Conservation (phyloP, 129 eudicot species). For the Sambucus nigra region DNA sequence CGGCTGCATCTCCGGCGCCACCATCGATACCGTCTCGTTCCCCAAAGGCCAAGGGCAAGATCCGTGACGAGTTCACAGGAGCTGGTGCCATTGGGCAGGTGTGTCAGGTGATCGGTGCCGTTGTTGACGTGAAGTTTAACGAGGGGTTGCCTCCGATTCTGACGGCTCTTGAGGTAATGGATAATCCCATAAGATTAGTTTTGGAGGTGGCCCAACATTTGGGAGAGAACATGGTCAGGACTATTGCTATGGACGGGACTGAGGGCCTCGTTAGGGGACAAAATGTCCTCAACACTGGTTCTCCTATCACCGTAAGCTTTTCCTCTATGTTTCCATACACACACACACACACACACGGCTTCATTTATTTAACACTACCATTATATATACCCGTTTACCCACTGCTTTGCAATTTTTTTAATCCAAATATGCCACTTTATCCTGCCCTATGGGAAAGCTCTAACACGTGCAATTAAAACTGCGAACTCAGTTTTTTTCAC, state of each 20-base stretch:
- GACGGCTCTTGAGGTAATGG: constrained; percentile 90
- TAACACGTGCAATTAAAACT: too few species aligned
- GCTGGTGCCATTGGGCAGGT: constrained; percentile 77
- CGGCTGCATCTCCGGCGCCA: background rate
- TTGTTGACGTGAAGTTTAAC: constrained; percentile 73
- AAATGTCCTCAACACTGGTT: constrained; percentile 80
- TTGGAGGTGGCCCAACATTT: constrained; percentile 92
- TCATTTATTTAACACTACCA: too few species aligned
- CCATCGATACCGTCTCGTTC: constrained; percentile 22
- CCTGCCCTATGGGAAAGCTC: too few species aligned
- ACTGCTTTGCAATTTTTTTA: too few species aligned
- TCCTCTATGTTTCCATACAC: background rate
- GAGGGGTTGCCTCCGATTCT: constrained; percentile 87
- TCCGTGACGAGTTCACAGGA: constrained; percentile 70
- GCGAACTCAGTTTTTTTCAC: too few species aligned
- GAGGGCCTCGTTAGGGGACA: constrained; percentile 97
- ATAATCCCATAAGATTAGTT: constrained; percentile 57
- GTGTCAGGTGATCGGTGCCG: constrained; percentile 94
- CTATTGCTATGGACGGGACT: constrained; percentile 98
- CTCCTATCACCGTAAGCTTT: constrained; percentile 72
- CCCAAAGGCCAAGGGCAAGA: constrained; percentile 27
- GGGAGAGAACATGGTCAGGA: constrained; percentile 82
- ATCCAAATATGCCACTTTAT: too few species aligned
- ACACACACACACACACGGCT: too few species aligned
- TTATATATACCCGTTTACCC: too few species aligned